Evolutionary conservation across 352 stramenopile genomes (phyloP), one percentile per base, ranked within the genome.

Genomic region (Phytopythium montanum): DNA sequence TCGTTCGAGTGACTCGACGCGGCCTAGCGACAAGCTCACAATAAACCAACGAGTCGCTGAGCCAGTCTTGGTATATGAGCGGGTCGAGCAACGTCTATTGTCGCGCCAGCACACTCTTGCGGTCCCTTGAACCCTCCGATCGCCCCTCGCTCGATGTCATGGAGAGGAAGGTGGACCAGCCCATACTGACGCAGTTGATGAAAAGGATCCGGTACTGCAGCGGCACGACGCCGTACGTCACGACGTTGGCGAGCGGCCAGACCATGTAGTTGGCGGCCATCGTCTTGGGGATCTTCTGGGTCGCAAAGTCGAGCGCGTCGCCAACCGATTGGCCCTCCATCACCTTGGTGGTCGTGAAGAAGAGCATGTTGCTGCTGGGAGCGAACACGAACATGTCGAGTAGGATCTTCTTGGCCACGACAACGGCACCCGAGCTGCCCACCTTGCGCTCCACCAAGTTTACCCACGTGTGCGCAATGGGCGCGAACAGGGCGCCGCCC

Each of bases 401-500:
- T 49, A 73, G 57, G 68, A 76, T 66, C 59, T 79, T 79, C 62
- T 79, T 73, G 56, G 65, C 46, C 25, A 76, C 70, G 49, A 72
- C 70, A 10, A 58, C 53, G 48, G 64, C 64, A n/a, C 70, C 70
- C 14, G 65, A 41, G 29, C 61, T 72, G 10, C 64, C 60, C n/a
- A 76, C 68, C 12, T 49, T 64, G 73, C 64, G 59, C 59, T 97
- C 87, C 9, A 96, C 62, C 13, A 92, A 64, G 33, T 86, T 75
- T 59, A 95, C 94, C 64, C 94, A 97, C 62, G 81, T 91, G 68
- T 97, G 85, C 54, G 84, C 88, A 53, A 75, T 70, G 0, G 88
- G 87, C 21, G 85, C 84, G 65, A 95, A 88, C 25, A 97, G 56
- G 13, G 87, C 69, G 31, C 94, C 75, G 16, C 87, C 88, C 66